A percentile compares a stretch with the other conserved stretches of the same genome.
Evolutionary conservation across 371 early-diverging fungal species (phyloP).

Genomic region (Encephalitozoon romaleae): DNA sequence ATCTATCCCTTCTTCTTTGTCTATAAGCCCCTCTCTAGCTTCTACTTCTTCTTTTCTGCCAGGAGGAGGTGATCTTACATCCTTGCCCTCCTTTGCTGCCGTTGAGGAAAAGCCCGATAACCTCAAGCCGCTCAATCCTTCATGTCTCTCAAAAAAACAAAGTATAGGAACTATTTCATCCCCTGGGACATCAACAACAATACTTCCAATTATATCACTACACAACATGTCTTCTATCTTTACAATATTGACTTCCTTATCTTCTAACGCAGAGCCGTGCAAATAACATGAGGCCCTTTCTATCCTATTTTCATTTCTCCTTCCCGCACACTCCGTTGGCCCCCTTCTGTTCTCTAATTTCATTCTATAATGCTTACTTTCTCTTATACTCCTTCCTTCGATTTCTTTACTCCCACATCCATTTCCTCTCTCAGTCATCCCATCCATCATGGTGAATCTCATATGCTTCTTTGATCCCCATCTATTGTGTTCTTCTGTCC

Average conservation of each 20-base stretch:
- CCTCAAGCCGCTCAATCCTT: slow-evolving; percentile 5
- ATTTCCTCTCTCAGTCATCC: too few species aligned
- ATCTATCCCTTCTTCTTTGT: background rate
- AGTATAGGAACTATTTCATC: background rate
- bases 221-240: background rate
- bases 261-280: background rate
- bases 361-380: too few species aligned
- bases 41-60: too few species aligned
- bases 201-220: background rate
- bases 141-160: background rate
- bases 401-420: too few species aligned
- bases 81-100: background rate
- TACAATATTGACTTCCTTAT: background rate
- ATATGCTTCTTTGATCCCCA: too few species aligned
- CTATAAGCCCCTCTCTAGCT: too few species aligned
- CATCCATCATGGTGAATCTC: too few species aligned
- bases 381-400: too few species aligned
- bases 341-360: too few species aligned
- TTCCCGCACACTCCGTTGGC: background rate
- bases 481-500: too few species aligned
- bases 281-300: background rate
- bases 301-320: background rate
- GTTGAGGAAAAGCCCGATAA: background rate
- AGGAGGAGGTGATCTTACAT: background rate
- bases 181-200: background rate